Conservation (phyloP, 2,329 filamentous ascomycete genomes). For the Scedosporium minutisporum region DNA sequence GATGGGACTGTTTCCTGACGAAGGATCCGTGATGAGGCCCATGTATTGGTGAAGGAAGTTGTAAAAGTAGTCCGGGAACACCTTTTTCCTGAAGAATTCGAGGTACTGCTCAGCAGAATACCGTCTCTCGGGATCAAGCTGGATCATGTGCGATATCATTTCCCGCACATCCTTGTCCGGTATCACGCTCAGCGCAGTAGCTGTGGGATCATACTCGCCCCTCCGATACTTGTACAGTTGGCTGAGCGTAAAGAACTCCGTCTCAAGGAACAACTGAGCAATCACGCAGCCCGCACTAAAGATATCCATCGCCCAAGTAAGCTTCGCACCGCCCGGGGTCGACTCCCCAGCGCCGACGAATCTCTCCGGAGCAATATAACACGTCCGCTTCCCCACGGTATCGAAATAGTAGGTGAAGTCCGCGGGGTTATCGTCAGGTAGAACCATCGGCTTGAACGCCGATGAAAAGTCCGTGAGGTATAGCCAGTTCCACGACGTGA, state of each 20-base stretch:
- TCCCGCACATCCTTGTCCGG: conserved; percentile 79
- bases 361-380: conserved; percentile 88
- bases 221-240: conserved; percentile 91
- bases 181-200: conserved; percentile 74
- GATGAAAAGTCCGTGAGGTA: conserved; percentile 97
- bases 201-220: conserved; percentile 82
- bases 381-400: conserved; percentile 80
- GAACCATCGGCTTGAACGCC: conserved; percentile 83
- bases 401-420: conserved; percentile 99
- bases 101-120: conserved; percentile 93
- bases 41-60: conserved; percentile 97
- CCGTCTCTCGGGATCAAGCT: conserved; percentile 80
- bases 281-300: conserved; percentile 97
- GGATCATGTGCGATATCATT: conserved; percentile 92
- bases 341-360: conserved; percentile 67
- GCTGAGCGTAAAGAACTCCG: conserved; percentile 93
- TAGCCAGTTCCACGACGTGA: conserved; percentile 99
- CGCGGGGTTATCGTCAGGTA: conserved; percentile 93
- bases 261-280: conserved; percentile 88
- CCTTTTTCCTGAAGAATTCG: conserved; percentile 81
- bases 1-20: conserved; percentile 64
- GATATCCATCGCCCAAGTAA: conserved; percentile 94
- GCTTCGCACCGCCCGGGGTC: conserved; percentile 47
- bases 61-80: conserved; percentile 95
- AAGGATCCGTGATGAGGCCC: conserved; percentile 86